A percentile compares a stretch with the other conserved stretches of the same genome.
phyloP scores from a whole-genome alignment of 257 asterid species.

The Capsicum chinense region DNA sequence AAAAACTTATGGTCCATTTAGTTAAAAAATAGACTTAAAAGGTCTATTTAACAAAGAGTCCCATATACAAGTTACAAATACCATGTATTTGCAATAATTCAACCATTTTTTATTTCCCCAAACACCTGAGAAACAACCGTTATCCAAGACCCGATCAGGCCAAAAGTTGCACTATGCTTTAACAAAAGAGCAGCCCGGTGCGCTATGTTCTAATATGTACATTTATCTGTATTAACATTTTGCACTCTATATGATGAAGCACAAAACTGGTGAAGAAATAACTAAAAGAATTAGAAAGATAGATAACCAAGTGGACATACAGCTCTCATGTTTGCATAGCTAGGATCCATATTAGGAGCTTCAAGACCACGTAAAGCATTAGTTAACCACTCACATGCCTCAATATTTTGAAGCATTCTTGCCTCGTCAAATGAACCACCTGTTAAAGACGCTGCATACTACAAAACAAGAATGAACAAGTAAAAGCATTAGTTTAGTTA shows the following conservation, averaged over 20 bases:
- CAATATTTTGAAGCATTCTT: constrained; percentile 84
- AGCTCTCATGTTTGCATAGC: constrained; percentile 69
- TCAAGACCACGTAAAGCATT: constrained; percentile 69
- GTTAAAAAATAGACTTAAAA: too few species aligned
- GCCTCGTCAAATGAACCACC: constrained; percentile 95
- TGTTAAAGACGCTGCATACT: constrained; percentile 73
- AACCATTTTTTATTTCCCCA: constrained; percentile 13
- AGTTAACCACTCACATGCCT: constrained; percentile 95
- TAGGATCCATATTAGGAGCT: constrained; percentile 78
- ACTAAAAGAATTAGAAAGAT: constrained; percentile 1
- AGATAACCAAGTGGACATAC: constrained; percentile 53
- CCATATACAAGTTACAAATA: not conserved
- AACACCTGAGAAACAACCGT: constrained; percentile 9
- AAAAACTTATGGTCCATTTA: too few species aligned
- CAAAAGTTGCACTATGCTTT: not conserved
- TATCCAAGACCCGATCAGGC: not conserved
- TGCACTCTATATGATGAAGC: not conserved
- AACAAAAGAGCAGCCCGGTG: too few species aligned
- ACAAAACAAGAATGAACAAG: constrained; percentile 42
- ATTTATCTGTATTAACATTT: not conserved
- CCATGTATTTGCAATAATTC: constrained; percentile 16
- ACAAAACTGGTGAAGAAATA: not conserved
- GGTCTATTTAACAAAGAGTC: too few species aligned
- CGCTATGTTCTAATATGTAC: not conserved
- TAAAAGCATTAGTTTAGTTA: constrained; percentile 6